A percentile compares a stretch with the other conserved stretches of the same genome.
phyloP scores from a whole-genome alignment of 768 basidiomycete species.

The Polyporus arcularius region DNA sequence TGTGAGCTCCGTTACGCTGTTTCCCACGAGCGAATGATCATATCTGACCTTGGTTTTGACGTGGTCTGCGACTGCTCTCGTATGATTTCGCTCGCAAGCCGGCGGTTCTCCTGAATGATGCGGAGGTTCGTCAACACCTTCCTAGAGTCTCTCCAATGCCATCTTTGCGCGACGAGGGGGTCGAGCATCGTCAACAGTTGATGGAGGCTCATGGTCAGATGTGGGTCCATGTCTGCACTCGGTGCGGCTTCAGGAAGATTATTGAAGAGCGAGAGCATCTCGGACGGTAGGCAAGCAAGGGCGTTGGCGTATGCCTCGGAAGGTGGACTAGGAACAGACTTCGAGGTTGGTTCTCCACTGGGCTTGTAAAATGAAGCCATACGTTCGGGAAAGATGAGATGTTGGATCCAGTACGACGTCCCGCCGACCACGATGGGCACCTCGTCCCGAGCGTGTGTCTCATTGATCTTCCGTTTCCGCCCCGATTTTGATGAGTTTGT shows the following conservation, averaged over 20 bases:
- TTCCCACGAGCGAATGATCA: neutral
- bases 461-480: conserved; percentile 58
- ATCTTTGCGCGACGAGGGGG: conserved; percentile 69
- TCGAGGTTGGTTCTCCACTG: neutral
- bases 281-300: conserved; percentile 46
- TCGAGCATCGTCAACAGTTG: conserved; percentile 70
- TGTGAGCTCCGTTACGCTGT: conserved; percentile 2
- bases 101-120: conserved; percentile 72
- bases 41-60: conserved; percentile 51
- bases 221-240: conserved; percentile 54
- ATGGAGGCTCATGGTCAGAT: conserved; percentile 64
- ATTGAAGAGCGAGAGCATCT: conserved; percentile 52
- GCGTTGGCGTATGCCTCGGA: conserved; percentile 38
- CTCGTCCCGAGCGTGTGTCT: conserved; percentile 60
- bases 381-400: conserved; percentile 86
- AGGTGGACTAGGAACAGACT: conserved; percentile 2
- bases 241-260: conserved; percentile 62
- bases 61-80: conserved; percentile 54
- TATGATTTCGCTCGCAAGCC: conserved; percentile 67
- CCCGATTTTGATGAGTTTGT: neutral
- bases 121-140: conserved; percentile 83
- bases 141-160: conserved; percentile 96
- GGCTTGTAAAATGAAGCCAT: conserved; percentile 39
- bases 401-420: conserved; percentile 97
- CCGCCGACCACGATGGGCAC: conserved; percentile 94